Evolutionary conservation across 371 early-diverging fungal genomes (phyloP).

Genomic region (Cokeromyces recurvatus): DNA sequence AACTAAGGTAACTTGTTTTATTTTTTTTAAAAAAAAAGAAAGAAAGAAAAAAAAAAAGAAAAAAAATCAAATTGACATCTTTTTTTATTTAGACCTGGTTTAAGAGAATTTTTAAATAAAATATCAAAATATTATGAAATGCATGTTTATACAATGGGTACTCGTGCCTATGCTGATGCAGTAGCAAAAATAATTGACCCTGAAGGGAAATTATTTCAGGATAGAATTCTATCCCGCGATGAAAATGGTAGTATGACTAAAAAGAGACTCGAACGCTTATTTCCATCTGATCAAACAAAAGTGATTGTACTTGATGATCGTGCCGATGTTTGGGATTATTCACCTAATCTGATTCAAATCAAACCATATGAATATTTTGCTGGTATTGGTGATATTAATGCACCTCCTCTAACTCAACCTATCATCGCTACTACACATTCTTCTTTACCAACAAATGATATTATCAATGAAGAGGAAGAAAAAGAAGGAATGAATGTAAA

Average conservation of each 20-base stretch:
- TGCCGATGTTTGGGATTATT: slow-evolving; percentile 95
- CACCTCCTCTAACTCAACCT: slow-evolving; percentile 18
- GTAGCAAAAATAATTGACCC: slow-evolving; percentile 93
- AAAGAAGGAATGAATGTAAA: too few relatives aligned
- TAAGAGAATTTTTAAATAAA: slow-evolving; percentile 72
- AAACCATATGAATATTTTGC: slow-evolving; percentile 89
- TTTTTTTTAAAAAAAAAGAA: too few relatives aligned
- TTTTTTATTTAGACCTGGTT: slow-evolving; percentile 57
- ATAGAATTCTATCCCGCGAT: slow-evolving; percentile 93
- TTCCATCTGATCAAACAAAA: slow-evolving; percentile 94
- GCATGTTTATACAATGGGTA: slow-evolving; percentile 99
- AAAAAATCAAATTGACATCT: too few relatives aligned
- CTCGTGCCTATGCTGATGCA: slow-evolving; percentile 90
- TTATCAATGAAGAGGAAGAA: too few relatives aligned
- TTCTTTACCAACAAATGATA: neutral
- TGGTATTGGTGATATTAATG: slow-evolving; percentile 95
- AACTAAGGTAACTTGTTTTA: slow-evolving; percentile 64
- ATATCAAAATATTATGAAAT: slow-evolving; percentile 81
- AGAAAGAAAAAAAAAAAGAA: too few relatives aligned
- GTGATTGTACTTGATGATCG: slow-evolving; percentile 99
- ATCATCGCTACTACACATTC: neutral
- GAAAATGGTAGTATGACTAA: slow-evolving; percentile 84
- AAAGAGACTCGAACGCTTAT: slow-evolving; percentile 88
- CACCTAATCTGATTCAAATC: slow-evolving; percentile 85
- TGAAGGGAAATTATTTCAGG: slow-evolving; percentile 69